Base-by-base conservation (phyloP, 208 protist species). In the Wallacemonas sp. region DNA sequence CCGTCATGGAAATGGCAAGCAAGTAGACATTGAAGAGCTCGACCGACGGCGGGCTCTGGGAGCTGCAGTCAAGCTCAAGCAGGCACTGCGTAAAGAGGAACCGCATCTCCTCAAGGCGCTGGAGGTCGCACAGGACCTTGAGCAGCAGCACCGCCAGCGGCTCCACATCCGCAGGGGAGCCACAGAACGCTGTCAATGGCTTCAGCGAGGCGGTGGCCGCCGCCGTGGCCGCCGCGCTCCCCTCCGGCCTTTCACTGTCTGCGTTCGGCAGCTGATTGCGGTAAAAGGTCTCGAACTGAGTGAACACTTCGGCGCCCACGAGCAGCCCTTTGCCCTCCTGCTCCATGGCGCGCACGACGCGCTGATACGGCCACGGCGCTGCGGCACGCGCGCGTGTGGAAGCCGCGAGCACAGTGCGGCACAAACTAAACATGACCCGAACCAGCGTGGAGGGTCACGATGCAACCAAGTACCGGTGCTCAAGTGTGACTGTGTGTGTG, bases 1-100 rank as follows among this genome's bases (percentile, higher is more conserved):
- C 91, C 1, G 82, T 93, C 70, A 91, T 84, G 36, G 84, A 85
- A 41, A 96, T 89, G 68, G 87, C 87, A 11, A 92, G 70, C 14
- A 96, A 84, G 59, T 87, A 96, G 0, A 94, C 87, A 70, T 96
- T 92, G 66, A 96, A 91, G 20, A 96, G 65, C 71, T 96, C 87
- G 28, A 84, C 71, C 0, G 84, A 89, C 1, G 83, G 82, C 0
- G 79, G 55, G 16, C 57, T 22, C 5, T 12, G 16, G 11, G 45
- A 52, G 26, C 3, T 69, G 16, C 49, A 54, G 25, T 74, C 68
- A 36, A 92, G 59, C 71, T 96, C 84, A 0, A 89, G 74, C 46
- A 94, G 59, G 57, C 76, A 93, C 78, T 93, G 86, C 48, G 81
- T 87, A 74, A 96, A 96, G n/a, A 96, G 79, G 76, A 93, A 94